phyloP scores from a whole-genome alignment of 495 filamentous ascomycete species.

The Daldinia vernicosa region DNA sequence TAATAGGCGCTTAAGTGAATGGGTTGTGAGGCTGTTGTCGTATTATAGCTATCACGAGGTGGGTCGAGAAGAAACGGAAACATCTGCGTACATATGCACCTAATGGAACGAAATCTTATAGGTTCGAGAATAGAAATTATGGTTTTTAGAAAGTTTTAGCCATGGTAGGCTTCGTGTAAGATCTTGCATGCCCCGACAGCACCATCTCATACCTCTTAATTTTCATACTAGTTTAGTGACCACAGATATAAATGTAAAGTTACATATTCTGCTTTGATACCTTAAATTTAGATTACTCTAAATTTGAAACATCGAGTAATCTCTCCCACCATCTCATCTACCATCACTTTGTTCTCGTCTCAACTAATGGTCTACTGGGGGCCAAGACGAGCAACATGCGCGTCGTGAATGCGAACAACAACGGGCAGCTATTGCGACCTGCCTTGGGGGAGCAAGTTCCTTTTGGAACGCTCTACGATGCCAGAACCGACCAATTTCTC shows the following conservation, averaged over 20 bases:
- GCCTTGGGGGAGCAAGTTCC: neutral
- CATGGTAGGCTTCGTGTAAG: no score
- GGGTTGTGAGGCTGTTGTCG: neutral
- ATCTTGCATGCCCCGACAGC: no score
- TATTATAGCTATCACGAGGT: neutral
- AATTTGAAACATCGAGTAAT: neutral
- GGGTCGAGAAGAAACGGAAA: neutral
- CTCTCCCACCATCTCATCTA: neutral
- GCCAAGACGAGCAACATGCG: neutral
- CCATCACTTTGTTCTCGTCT: neutral
- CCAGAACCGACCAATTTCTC: neutral
- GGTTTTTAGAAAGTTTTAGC: no score
- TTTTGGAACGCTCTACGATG: neutral
- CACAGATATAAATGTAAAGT: no score
- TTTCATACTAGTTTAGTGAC: no score
- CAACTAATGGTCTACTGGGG: neutral
- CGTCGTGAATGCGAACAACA: neutral
- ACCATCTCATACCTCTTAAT: no score
- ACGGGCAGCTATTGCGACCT: neutral
- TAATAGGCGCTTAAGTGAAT: neutral
- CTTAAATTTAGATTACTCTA: no score
- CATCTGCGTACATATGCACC: neutral
- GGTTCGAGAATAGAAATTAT: no score
- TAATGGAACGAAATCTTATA: no score
- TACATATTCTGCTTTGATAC: no score